Evolutionary conservation across 2,329 filamentous ascomycete genomes (phyloP), one percentile per base, ranked within the genome.

Genomic region (Fusarium hostae): DNA sequence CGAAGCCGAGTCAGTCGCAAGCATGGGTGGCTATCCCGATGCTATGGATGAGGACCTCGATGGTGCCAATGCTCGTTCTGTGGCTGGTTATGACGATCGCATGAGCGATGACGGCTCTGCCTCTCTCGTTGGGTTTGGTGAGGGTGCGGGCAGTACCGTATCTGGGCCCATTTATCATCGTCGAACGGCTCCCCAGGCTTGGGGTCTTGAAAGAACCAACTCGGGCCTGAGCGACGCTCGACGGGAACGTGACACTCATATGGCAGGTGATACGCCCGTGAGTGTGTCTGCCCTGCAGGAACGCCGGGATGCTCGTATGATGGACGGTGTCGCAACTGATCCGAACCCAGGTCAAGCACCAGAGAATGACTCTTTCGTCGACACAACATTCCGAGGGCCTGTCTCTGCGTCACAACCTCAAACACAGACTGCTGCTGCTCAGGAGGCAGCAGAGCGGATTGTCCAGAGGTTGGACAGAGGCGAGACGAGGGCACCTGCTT

Each of bases 91-190:
- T 64, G 87, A 89, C 66, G 92, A 94, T 72, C 93, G 92, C 65
- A 92, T 96, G 87, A 95, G 93, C 75, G 94, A 97, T 75, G 94
- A 97, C 76, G 92, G 91, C 11, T 91, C 90, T 57, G 93, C 91
- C 5, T 95, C 92, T 70, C 86, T 98, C 9, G 95, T 98, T 13
- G 95, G 92, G 1, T 98, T 98, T 75, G 95, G 95, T 54, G 95
- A 98, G 80, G 95, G 95, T 37, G 95, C 95, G 13, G 93, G 92
- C 74, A 94, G 92, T 79, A 94, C 94, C 9, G 91, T 95, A 63
- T 94, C 91, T 66, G 94, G 94, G 0, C 93, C 93, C 41, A 92
- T 92, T 78, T 87, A 92, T 82, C 84, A 88, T 79, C 82, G 87
- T 66, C 79, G 87, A 51, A 80, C 84, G 55, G 81, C 81, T 70